Evolutionary conservation across 202 grass and related monocot genomes (phyloP).

Genomic region (Hordeum pubiflorum): DNA sequence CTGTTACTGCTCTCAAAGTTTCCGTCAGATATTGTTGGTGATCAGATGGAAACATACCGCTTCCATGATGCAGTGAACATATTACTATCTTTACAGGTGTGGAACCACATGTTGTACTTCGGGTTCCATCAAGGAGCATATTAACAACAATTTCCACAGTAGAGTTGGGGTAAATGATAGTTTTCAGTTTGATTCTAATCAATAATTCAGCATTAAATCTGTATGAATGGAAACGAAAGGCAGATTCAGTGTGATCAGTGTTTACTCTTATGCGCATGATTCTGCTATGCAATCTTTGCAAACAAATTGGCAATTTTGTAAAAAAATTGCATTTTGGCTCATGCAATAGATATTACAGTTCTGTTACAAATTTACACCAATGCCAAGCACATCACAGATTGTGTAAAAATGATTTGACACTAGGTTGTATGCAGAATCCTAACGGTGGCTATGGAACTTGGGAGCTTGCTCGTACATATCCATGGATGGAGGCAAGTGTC

Average conservation of each 20-base stretch:
- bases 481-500: constrained; percentile 58
- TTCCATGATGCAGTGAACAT: constrained; percentile 51
- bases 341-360: neutral
- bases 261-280: neutral
- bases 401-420: constrained; percentile 9
- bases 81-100: constrained; percentile 68
- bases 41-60: constrained; percentile 39
- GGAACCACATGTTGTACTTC: neutral
- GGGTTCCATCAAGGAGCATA: neutral
- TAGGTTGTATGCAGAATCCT: constrained; percentile 41
- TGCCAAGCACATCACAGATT: neutral
- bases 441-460: constrained; percentile 68
- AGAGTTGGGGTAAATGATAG: neutral
- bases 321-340: constrained; percentile 6
- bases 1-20: constrained; percentile 53
- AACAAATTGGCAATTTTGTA: neutral
- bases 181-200: neutral
- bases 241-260: neutral
- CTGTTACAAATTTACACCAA: neutral
- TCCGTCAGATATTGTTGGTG: constrained; percentile 36
- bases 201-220: neutral
- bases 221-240: neutral
- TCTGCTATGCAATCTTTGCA: neutral
- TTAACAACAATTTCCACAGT: neutral
- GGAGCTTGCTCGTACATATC: constrained; percentile 59